Evolutionary conservation across 2,329 filamentous ascomycete genomes (phyloP), one percentile per base, ranked within the genome.

Genomic region (Macrophomina phaseolina): DNA sequence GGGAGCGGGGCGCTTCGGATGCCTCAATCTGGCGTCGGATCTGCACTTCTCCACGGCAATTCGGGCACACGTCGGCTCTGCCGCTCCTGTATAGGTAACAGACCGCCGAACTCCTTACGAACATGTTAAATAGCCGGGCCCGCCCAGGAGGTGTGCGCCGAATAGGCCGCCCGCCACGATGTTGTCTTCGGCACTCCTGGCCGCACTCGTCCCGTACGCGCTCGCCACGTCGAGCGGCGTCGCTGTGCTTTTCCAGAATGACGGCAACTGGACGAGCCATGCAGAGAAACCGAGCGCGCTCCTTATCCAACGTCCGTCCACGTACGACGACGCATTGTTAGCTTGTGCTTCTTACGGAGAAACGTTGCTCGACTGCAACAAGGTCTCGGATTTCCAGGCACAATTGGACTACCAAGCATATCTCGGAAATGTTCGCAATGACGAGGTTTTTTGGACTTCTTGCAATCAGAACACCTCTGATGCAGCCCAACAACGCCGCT

Each of bases 181-280:
- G 14, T n/a, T 36, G 12, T 9, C 12, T 9, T 9, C 58, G 6
- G 36, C 38, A 9, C 12, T 18, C 16, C 5, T 36, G 9, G 45
- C 58, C 6, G 16, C 32, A 16, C 5, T 23, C 2, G 3, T 62
- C 14, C 42, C 58, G 34, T 14, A 16, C 18, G 38, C 18, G 9
- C 28, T 48, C 5, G 42, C 30, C 9, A 30, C 32, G 4, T 48
- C 58, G 9, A 23, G n/a, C 9, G 58, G 30, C n/a, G 58, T 49
- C 28, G 32, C 58, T 4, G 42, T 62, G 28, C 58, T 62, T 18
- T 62, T 62, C 58, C 58, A 62, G n/a, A 62, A 62, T 16, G 45
- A 62, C 23, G 58, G 58, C 45, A 62, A 62, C 28, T 62, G 42
- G 58, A 62, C 58, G 58, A 62, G 58, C 28, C 58, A 62, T 62